Percentiles rank a stretch among this genome's conserved stretches.
These are phyloP conservation scores for Pisolithus marmoratus DNA, from an alignment of 768 basidiomycete species.

Conservation along the genomic window DNA sequence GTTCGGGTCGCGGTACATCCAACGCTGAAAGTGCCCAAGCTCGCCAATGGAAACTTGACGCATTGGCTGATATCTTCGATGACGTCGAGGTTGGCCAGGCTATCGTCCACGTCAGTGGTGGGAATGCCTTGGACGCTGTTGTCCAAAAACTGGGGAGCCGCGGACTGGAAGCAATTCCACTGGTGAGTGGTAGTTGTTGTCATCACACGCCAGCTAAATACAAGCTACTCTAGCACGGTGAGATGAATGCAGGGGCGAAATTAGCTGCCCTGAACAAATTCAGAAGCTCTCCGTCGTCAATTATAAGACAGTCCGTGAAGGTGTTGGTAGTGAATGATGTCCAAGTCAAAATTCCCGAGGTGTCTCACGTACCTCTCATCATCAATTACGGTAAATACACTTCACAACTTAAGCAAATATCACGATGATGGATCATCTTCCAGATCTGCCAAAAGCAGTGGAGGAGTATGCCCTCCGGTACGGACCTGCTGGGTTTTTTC, in stretches of 20 bases:
- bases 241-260: slow-evolving; percentile 83
- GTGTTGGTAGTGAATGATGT: slow-evolving; percentile 92
- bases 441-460: slow-evolving; percentile 89
- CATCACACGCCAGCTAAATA: slow-evolving; percentile 7
- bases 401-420: neutral
- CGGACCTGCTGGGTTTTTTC: slow-evolving; percentile 6
- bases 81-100: slow-evolving; percentile 78
- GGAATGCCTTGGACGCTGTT: slow-evolving; percentile 82
- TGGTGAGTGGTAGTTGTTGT: slow-evolving; percentile 50
- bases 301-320: slow-evolving; percentile 63
- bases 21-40: slow-evolving; percentile 82
- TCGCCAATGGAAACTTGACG: slow-evolving; percentile 93
- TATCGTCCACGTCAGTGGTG: slow-evolving; percentile 84
- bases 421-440: slow-evolving; percentile 6
- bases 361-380: slow-evolving; percentile 85
- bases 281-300: slow-evolving; percentile 46
- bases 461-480: slow-evolving; percentile 97
- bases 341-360: slow-evolving; percentile 84
- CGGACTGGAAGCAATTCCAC: slow-evolving; percentile 80
- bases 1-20: slow-evolving; percentile 79
- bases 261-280: slow-evolving; percentile 83
- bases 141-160: slow-evolving; percentile 85
- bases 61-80: slow-evolving; percentile 83
- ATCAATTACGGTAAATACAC: slow-evolving; percentile 79
- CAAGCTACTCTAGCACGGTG: slow-evolving; percentile 60